Base-by-base conservation (phyloP, 2,329 filamentous ascomycete species). In the Pestalotiopsis sp. region DNA sequence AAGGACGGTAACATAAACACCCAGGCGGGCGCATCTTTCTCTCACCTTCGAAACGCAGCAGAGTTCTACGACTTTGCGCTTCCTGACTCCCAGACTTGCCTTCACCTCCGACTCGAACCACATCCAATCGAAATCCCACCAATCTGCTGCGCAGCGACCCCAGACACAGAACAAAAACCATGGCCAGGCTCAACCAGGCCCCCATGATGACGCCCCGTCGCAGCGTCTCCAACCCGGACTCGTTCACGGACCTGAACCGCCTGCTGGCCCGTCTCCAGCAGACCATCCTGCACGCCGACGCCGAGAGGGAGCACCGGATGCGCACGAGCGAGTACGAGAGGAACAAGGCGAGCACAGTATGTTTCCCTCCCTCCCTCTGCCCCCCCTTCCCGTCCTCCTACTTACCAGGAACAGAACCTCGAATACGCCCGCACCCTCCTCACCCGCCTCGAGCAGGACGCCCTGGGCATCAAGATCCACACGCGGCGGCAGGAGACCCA, bases 371-470 rank as follows among this genome's bases (percentile, higher is more conserved):
- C 30, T 48, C 22, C 20, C 10, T 5, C 11, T 26, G n/a, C 39
- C 7, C n/a, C 9, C 11, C 13, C 6, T n/a, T n/a, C n/a, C n/a
- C n/a, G n/a, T n/a, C n/a, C n/a, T n/a, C n/a, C n/a, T n/a, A n/a
- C 39, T 24, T 44, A 9, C 52, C 59, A 7, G 55, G 64, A 71
- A 24, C 9, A 92, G 88, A 94, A 94, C 74, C 82, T 95, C 69
- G 87, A 92, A 71, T 88, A 92, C 76, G 92, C 92, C 22, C 88
- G 89, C 55, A 85, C 84, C 0, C 84, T 92, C 38, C 87, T 94
- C 67, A 86, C 91, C 22, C 89, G 86, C 68, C 85, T 94, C 56
- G 92, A 94, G 76, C 91, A 93, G 73, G 88, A 92, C 72, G 85
- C 88, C 5, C 79, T 87, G 14, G 81, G 79, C n/a, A 80, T 89